A percentile compares a stretch with the other conserved stretches of the same genome.
Conservation (phyloP, 768 basidiomycete genomes). For the Auricularia cornea region DNA sequence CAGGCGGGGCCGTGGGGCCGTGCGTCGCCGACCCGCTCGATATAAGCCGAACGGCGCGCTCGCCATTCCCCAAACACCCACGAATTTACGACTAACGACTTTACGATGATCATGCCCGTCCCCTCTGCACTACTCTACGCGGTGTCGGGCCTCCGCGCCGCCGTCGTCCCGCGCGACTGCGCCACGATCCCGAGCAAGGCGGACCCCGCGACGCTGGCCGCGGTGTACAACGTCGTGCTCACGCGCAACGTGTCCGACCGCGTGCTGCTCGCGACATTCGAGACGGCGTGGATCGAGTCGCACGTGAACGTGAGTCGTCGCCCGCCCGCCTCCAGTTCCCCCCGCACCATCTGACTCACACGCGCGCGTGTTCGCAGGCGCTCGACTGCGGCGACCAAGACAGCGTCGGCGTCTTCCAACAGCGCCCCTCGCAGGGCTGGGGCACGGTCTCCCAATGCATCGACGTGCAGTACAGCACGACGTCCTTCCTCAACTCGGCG, state of each 20-base stretch:
- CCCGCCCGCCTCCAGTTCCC: too few species aligned
- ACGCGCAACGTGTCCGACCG: background rate
- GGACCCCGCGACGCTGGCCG: background rate
- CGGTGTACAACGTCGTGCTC: background rate
- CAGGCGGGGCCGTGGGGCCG: too few species aligned
- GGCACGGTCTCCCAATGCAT: background rate
- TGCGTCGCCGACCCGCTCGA: too few species aligned
- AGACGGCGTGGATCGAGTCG: background rate
- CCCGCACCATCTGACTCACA: too few species aligned
- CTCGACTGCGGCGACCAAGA: background rate
- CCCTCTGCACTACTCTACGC: too few species aligned
- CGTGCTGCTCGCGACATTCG: background rate
- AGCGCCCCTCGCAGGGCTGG: background rate
- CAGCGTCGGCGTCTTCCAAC: background rate
- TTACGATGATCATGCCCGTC: too few species aligned
- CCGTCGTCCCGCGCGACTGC: background rate
- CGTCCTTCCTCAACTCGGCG: background rate
- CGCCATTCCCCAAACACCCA: too few species aligned
- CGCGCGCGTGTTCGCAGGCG: too few species aligned
- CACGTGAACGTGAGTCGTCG: background rate
- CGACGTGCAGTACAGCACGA: background rate
- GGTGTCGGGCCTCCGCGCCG: too few species aligned
- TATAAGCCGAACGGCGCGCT: too few species aligned
- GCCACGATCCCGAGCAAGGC: background rate
- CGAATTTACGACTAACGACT: too few species aligned